Conservation (phyloP, 331 rosid species). For the Saraca asoca region DNA sequence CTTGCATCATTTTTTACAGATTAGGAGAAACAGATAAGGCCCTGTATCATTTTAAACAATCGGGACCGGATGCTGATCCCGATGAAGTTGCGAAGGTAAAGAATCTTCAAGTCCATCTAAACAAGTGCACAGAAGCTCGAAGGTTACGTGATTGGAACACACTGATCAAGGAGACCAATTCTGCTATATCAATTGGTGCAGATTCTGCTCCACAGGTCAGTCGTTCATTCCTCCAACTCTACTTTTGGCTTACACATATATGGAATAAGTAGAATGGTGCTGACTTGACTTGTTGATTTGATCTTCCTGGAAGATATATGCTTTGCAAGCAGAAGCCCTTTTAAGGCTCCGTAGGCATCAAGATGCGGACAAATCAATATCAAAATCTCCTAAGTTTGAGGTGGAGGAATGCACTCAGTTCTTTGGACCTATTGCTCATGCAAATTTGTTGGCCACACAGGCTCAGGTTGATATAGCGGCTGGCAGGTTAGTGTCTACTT, state of each 20-base stretch:
- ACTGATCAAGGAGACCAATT: conserved; percentile 49
- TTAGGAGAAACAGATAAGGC: conserved; percentile 80
- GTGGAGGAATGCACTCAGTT: conserved; percentile 60
- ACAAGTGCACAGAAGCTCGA: conserved; percentile 73
- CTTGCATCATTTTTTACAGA: conserved; percentile 33
- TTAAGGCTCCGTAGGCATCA: conserved; percentile 68
- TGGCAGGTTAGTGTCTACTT: conserved; percentile 57
- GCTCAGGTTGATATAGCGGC: conserved; percentile 62
- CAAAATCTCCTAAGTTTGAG: conserved; percentile 59
- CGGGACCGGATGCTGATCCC: conserved; percentile 74
- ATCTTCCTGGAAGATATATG: conserved; percentile 51
- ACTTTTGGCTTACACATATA: too few species aligned
- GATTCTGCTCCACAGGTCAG: conserved; percentile 79
- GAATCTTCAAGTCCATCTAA: conserved; percentile 55
- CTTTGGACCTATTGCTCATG: conserved; percentile 63
- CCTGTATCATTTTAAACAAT: conserved; percentile 59
- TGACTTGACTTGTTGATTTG: conserved; percentile 14
- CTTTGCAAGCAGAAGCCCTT: conserved; percentile 78
- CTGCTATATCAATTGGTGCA: conserved; percentile 61
- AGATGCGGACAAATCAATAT: conserved; percentile 65
- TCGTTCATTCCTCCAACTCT: not conserved
- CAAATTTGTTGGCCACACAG: conserved; percentile 51
- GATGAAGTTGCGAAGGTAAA: conserved; percentile 62
- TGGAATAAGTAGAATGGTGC: not conserved
- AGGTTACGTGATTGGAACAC: conserved; percentile 77